Evolutionary conservation across 768 basidiomycete genomes (phyloP).

Genomic region (Leccinum fibrillosum): DNA sequence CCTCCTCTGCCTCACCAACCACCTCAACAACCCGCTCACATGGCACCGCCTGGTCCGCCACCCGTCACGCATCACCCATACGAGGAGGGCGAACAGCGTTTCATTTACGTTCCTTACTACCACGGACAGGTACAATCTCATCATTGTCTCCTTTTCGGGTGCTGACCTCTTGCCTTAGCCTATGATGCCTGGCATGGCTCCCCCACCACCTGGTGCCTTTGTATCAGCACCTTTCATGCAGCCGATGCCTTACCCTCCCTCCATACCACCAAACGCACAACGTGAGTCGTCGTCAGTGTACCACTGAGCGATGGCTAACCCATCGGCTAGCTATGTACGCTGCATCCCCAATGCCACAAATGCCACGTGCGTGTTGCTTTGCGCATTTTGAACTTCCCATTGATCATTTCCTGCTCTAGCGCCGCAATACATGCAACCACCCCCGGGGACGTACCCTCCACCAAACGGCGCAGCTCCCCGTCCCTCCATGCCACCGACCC

Average conservation of each 20-base stretch:
- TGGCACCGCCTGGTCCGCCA: constrained; percentile 63
- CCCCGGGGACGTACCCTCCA: constrained; percentile 73
- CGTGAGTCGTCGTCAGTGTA: constrained; percentile 16
- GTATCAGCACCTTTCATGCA: constrained; percentile 83
- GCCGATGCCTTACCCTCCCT: constrained; percentile 78
- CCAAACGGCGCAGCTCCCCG: constrained; percentile 77
- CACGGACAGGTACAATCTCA: constrained; percentile 60
- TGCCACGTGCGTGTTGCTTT: constrained; percentile 66
- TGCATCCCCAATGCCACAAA: constrained; percentile 78
- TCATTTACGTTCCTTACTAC: constrained; percentile 80
- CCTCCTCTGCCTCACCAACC: constrained; percentile 56
- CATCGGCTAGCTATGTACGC: constrained; percentile 67
- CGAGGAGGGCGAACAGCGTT: constrained; percentile 72
- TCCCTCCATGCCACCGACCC: constrained; percentile 90
- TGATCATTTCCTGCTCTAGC: constrained; percentile 34
- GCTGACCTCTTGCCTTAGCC: constrained; percentile 39
- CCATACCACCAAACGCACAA: constrained; percentile 75
- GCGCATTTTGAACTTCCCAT: background rate
- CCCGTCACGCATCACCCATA: constrained; percentile 73
- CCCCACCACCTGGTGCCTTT: constrained; percentile 76
- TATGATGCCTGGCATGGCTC: constrained; percentile 84
- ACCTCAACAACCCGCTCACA: constrained; percentile 64
- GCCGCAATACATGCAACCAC: constrained; percentile 78
- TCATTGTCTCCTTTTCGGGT: background rate
- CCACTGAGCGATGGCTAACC: constrained; percentile 2